Evolutionary conservation across 805 yeast genomes (phyloP).

Genomic region (Wickerhamiella lipophila): DNA sequence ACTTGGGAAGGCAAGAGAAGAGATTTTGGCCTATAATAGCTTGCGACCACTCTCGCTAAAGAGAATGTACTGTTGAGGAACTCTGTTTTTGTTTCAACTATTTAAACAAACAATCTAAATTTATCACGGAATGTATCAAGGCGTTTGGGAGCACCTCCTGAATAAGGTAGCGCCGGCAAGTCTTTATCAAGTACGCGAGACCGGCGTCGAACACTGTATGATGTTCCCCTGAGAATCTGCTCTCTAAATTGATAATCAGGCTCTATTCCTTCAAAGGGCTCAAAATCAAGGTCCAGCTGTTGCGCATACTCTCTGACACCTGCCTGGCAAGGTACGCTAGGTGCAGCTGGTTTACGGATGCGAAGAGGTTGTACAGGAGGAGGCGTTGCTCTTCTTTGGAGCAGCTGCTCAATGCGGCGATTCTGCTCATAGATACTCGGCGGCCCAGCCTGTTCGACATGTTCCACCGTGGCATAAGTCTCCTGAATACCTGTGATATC

Average conservation of each 20-base stretch:
- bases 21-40: too few species aligned
- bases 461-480: not conserved
- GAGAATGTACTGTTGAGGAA: too few species aligned
- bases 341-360: not conserved
- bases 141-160: not conserved
- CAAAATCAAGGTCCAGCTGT: constrained; percentile 2
- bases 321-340: not conserved
- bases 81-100: too few species aligned
- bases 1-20: too few species aligned
- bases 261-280: constrained; percentile 5
- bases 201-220: not conserved
- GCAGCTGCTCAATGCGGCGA: constrained; percentile 4
- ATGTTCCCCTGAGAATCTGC: not conserved
- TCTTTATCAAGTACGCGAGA: constrained; percentile 6
- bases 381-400: not conserved
- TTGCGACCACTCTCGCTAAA: too few species aligned
- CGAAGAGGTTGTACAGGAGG: not conserved
- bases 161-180: constrained; percentile 6
- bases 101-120: not conserved
- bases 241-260: constrained; percentile 10
- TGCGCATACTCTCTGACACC: constrained; percentile 3
- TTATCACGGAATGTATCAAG: not conserved
- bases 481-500: not conserved
- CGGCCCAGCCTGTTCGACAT: not conserved
- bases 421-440: not conserved